A percentile compares a stretch with the other conserved stretches of the same genome.
Evolutionary conservation across 2,329 filamentous ascomycete genomes (phyloP).

Genomic region (Pseudocercospora fijiensis): DNA sequence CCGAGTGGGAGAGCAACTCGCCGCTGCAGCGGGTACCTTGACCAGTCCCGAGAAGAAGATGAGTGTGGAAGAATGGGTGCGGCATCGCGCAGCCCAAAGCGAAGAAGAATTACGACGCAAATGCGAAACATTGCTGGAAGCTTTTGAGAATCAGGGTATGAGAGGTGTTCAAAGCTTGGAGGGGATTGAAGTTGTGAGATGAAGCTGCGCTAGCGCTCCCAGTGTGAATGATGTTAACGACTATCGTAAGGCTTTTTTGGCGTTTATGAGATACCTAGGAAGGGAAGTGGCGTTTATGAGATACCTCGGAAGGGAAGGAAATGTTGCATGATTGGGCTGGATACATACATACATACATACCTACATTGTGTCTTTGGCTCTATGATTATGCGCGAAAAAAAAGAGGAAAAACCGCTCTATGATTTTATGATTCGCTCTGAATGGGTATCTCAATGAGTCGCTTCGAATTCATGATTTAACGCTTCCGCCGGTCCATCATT

Average conservation of each 20-base stretch:
- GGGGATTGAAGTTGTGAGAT: conserved; percentile 56
- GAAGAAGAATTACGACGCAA: conserved; percentile 76
- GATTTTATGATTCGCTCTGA: too few species aligned
- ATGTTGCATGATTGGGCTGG: too few species aligned
- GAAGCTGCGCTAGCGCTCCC: too few species aligned
- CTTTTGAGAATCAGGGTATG: conserved; percentile 80
- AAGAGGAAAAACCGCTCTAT: too few species aligned
- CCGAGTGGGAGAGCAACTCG: conserved; percentile 29
- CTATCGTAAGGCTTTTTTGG: background rate
- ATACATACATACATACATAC: too few species aligned
- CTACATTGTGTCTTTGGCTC: too few species aligned
- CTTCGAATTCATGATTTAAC: too few species aligned
- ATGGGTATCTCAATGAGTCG: too few species aligned
- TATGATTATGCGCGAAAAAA: too few species aligned
- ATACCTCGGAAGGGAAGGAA: too few species aligned
- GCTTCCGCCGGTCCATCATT: background rate
- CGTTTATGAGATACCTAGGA: too few species aligned
- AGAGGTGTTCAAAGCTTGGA: conserved; percentile 76
- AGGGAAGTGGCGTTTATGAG: too few species aligned
- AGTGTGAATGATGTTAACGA: background rate
- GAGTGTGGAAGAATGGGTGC: conserved; percentile 92
- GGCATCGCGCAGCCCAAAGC: conserved; percentile 73
- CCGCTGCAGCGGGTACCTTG: conserved; percentile 58
- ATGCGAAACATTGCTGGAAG: conserved; percentile 77
- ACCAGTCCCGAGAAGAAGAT: conserved; percentile 78